Percentiles rank a stretch among this genome's conserved stretches.
These are phyloP conservation scores for Chlorella sorokiniana DNA, from an alignment of 139 green algal species.

Conservation along the genomic window DNA sequence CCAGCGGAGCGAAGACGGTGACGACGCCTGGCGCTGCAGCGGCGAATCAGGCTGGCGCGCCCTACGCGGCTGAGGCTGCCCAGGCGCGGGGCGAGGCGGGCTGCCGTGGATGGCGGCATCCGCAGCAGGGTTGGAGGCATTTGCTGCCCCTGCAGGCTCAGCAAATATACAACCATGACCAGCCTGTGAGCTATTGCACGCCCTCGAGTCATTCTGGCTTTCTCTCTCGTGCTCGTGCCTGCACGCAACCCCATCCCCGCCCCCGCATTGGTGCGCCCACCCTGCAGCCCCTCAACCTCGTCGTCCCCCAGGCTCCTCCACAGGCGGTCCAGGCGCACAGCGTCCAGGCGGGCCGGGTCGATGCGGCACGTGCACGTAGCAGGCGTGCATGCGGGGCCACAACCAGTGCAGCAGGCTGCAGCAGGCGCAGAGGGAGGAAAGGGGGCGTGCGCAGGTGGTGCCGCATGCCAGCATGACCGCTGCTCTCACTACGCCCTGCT, in stretches of 20 bases:
- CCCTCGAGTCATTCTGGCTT: not conserved
- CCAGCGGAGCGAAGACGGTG: conserved; percentile 5
- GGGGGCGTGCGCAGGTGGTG: not conserved
- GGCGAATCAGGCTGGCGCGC: not conserved
- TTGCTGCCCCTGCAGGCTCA: no score
- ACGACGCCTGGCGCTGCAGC: not conserved
- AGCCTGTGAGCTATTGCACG: no score
- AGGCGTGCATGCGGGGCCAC: conserved; percentile 17
- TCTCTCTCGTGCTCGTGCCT: not conserved
- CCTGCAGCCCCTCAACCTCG: not conserved
- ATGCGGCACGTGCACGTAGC: conserved; percentile 33
- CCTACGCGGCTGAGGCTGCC: not conserved
- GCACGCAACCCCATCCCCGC: not conserved
- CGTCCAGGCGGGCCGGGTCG: conserved; percentile 29
- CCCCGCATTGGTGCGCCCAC: not conserved
- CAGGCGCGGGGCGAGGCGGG: no score
- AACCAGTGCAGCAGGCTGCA: conserved; percentile 15
- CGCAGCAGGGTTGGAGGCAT: no score
- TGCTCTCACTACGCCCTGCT: not conserved
- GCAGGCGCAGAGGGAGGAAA: not conserved
- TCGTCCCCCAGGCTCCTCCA: conserved; percentile 4
- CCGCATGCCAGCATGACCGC: not conserved
- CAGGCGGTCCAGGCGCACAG: conserved; percentile 14
- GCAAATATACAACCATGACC: no score
- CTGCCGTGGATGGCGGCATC: no score